Conservation (phyloP, 768 basidiomycete species). For the Paxillus involutus region DNA sequence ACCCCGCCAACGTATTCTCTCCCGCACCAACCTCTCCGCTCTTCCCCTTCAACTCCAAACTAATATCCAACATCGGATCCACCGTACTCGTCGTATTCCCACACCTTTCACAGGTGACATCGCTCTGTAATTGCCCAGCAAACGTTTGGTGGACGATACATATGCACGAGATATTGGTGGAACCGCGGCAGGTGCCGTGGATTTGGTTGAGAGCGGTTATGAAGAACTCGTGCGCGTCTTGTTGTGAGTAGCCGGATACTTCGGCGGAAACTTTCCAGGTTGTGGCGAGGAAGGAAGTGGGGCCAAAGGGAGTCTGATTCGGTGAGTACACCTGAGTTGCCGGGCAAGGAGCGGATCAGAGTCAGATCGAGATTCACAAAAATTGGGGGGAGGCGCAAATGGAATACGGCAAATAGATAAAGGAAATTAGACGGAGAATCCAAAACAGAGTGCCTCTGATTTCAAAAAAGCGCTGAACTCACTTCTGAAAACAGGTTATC, state of each 20-base stretch:
- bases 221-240: constrained; percentile 91
- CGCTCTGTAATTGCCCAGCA: constrained; percentile 82
- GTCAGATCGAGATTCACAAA: not conserved
- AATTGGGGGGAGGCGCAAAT: not conserved
- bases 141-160: constrained; percentile 93
- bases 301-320: constrained; percentile 68
- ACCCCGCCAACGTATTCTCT: constrained; percentile 72
- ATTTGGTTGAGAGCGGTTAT: constrained; percentile 85
- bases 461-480: not conserved
- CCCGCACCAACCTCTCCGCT: constrained; percentile 42
- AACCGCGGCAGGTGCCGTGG: constrained; percentile 73
- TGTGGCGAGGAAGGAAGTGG: constrained; percentile 77
- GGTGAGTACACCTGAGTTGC: constrained; percentile 51
- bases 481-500: constrained; percentile 82
- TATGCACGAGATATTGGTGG: constrained; percentile 77
- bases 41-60: constrained; percentile 73
- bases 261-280: constrained; percentile 82
- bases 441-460: not conserved
- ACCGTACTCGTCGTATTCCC: constrained; percentile 72
- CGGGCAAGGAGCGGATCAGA: not conserved
- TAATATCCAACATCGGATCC: constrained; percentile 91
- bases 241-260: constrained; percentile 89
- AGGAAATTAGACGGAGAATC: not conserved
- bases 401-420: not conserved
- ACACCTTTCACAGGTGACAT: constrained; percentile 87